Conservation (phyloP, 305 asterid genomes). For the Fraxinus sp. region DNA sequence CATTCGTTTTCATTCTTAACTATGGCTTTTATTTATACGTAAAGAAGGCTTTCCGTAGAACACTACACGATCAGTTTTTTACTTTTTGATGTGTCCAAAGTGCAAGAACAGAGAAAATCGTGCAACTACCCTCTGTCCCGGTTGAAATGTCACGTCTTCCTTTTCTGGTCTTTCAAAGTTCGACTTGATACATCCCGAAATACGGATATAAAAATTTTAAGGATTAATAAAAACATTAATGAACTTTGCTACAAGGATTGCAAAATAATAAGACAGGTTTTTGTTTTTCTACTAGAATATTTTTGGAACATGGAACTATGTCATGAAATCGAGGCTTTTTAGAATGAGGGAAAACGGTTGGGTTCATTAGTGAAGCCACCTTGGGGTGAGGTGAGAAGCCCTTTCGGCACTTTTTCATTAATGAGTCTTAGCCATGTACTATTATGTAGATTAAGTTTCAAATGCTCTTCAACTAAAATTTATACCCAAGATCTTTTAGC, state of each 20-base stretch:
- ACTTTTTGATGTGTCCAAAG: background rate
- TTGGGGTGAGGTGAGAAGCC: background rate
- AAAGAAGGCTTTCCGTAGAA: background rate
- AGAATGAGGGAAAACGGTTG: background rate
- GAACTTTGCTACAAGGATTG: background rate
- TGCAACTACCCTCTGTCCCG: background rate
- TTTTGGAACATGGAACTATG: background rate
- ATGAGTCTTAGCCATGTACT: background rate
- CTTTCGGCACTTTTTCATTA: background rate
- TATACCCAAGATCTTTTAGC: background rate
- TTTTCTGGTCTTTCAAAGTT: background rate
- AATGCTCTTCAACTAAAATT: background rate
- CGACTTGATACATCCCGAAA: background rate
- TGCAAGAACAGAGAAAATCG: background rate
- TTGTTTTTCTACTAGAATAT: background rate
- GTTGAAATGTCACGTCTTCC: background rate
- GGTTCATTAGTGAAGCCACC: background rate
- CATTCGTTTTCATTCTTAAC: background rate
- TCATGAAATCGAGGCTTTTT: background rate
- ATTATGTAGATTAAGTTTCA: background rate
- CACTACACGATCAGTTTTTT: background rate
- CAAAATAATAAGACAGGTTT: background rate
- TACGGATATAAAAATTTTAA: background rate
- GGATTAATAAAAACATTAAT: background rate
- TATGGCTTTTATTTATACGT: background rate